These are phyloP conservation scores for Phytophthora pistaciae DNA, from an alignment of 352 stramenopile genomes.

Conservation along the genomic window DNA sequence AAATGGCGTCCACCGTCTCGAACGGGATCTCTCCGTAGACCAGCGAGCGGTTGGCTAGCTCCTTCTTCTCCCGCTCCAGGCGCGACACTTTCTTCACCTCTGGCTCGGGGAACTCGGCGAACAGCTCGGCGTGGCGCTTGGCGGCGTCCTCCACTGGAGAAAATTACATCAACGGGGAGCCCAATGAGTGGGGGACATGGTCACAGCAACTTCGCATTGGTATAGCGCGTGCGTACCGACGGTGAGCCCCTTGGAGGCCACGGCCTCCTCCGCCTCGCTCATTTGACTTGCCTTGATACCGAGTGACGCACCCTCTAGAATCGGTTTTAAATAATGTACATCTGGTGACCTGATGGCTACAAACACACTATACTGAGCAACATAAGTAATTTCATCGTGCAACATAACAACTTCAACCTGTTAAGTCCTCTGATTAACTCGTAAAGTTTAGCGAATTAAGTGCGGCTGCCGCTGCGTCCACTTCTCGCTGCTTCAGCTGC, in stretches of 20 bases:
- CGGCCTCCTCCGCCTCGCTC: constrained; percentile 29
- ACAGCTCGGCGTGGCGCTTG: constrained; percentile 59
- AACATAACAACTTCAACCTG: constrained; percentile 21
- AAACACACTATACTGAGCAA: too few relatives aligned
- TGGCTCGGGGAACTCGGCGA: constrained; percentile 52
- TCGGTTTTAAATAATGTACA: constrained; percentile 6
- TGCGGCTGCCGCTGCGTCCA: background rate
- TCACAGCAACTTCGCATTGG: background rate
- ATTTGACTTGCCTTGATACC: constrained; percentile 13
- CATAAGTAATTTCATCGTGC: background rate
- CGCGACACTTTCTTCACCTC: constrained; percentile 67
- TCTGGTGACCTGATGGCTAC: too few relatives aligned
- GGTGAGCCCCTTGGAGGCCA: constrained; percentile 27
- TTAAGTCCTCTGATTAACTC: background rate
- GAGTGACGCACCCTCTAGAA: background rate
- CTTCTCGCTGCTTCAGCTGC: background rate
- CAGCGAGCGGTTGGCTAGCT: constrained; percentile 68
- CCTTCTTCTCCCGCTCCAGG: constrained; percentile 72
- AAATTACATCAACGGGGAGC: constrained; percentile 4
- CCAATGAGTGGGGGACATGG: constrained; percentile 7
- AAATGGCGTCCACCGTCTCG: constrained; percentile 61
- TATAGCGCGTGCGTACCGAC: constrained; percentile 15
- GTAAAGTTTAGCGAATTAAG: background rate
- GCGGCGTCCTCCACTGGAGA: constrained; percentile 51
- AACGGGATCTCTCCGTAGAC: constrained; percentile 77